A percentile compares a stretch with the other conserved stretches of the same genome.
phyloP scores from a whole-genome alignment of 2,329 filamentous ascomycete genomes.

The Clonostachys byssicola region DNA sequence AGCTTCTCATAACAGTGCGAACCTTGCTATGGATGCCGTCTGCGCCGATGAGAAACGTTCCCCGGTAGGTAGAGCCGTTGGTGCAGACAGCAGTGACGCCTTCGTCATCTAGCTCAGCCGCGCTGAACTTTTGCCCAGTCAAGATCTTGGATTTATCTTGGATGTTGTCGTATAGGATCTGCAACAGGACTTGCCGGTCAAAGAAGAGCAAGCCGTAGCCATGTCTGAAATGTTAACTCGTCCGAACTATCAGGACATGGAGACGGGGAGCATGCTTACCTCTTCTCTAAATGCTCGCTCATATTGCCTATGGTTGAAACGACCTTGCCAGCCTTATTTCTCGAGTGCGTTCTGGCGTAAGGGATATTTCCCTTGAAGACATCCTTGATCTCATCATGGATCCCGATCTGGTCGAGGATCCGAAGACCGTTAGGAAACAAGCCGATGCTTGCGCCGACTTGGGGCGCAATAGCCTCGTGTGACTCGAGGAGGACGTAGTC shows the following conservation, averaged over 20 bases:
- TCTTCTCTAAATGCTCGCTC: too few species aligned
- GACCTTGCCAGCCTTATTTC: too few species aligned
- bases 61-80: slow-evolving; percentile 15
- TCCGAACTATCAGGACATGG: too few species aligned
- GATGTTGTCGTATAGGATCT: neutral
- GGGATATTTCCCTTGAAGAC: neutral
- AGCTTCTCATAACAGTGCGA: slow-evolving; percentile 15
- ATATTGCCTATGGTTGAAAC: too few species aligned
- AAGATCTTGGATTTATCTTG: neutral
- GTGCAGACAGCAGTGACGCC: neutral
- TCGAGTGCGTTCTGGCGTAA: too few species aligned
- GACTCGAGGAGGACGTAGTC: neutral
- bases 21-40: slow-evolving; percentile 30
- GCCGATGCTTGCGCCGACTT: neutral
- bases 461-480: neutral
- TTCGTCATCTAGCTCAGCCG: neutral
- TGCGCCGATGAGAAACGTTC: slow-evolving; percentile 25
- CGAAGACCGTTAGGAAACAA: neutral
- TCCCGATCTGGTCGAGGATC: slow-evolving; percentile 1
- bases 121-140: neutral
- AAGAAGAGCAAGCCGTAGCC: neutral
- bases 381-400: neutral
- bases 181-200: neutral
- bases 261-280: too few species aligned
- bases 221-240: neutral